These are phyloP conservation scores for Dalechampia spathulata DNA, from an alignment of 441 rosid genomes.

Conservation along the genomic window DNA sequence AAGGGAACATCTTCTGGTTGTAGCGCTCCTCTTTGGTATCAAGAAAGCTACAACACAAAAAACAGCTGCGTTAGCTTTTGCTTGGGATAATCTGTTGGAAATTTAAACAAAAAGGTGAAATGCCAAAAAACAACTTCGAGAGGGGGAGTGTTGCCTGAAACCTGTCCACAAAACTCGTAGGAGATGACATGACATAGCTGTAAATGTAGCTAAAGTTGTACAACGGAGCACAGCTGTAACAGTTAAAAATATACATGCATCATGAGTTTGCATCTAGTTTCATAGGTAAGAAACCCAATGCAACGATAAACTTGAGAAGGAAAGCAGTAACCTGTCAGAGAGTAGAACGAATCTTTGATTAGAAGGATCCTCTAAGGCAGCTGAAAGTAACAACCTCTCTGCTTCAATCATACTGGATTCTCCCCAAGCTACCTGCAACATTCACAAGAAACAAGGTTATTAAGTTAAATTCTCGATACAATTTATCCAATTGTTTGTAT, in stretches of 20 bases:
- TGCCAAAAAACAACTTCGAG: slow-evolving; percentile 34
- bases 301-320: too few relatives aligned
- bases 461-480: too few relatives aligned
- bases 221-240: slow-evolving; percentile 85
- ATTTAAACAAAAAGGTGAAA: slow-evolving; percentile 4
- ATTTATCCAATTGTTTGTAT: too few relatives aligned
- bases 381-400: slow-evolving; percentile 67
- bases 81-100: background rate
- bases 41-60: slow-evolving; percentile 42
- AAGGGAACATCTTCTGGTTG: slow-evolving; percentile 66
- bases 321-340: slow-evolving; percentile 81
- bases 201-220: slow-evolving; percentile 83
- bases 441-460: too few relatives aligned
- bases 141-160: slow-evolving; percentile 37
- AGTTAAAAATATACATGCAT: too few relatives aligned
- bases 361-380: slow-evolving; percentile 69
- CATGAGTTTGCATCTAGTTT: too few relatives aligned
- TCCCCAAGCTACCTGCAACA: slow-evolving; percentile 76
- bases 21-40: slow-evolving; percentile 68
- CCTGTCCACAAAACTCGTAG: slow-evolving; percentile 93
- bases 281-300: too few relatives aligned
- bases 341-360: slow-evolving; percentile 90
- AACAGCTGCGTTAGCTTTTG: background rate
- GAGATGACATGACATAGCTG: slow-evolving; percentile 68
- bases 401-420: slow-evolving; percentile 90